Evolutionary conservation across 2,329 filamentous ascomycete species (phyloP).

Genomic region (Epichloe coenophiala): DNA sequence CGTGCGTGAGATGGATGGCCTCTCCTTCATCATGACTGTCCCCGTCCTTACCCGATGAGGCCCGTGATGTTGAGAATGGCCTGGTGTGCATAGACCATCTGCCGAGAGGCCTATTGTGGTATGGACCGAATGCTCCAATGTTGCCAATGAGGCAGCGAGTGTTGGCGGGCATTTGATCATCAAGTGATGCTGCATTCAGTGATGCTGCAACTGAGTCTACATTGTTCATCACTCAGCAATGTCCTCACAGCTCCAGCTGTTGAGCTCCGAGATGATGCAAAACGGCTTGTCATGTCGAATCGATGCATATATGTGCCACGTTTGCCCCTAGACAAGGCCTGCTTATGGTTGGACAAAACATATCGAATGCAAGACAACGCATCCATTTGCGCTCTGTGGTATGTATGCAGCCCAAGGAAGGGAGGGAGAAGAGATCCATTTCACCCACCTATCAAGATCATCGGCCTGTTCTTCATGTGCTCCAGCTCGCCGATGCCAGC

Average conservation of each 20-base stretch:
- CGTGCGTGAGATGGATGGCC: slow-evolving; percentile 53
- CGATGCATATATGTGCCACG: neutral
- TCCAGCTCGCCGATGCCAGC: slow-evolving; percentile 84
- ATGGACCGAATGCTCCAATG: neutral
- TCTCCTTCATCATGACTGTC: slow-evolving; percentile 6
- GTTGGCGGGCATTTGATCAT: slow-evolving; percentile 7
- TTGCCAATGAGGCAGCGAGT: neutral
- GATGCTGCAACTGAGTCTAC: slow-evolving; percentile 18
- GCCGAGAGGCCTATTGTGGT: neutral
- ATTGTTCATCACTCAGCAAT: slow-evolving; percentile 17
- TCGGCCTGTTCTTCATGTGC: slow-evolving; percentile 95
- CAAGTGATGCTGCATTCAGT: slow-evolving; percentile 1
- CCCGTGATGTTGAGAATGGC: neutral
- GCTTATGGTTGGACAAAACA: neutral
- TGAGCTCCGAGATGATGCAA: neutral
- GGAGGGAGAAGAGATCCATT: slow-evolving; percentile 2
- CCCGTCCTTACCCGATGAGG: neutral
- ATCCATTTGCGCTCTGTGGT: neutral
- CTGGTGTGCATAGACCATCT: neutral
- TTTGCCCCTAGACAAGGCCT: neutral
- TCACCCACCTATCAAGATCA: slow-evolving; percentile 99
- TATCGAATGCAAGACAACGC: neutral
- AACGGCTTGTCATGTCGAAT: neutral
- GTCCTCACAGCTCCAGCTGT: neutral
- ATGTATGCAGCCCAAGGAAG: neutral